phyloP scores from a whole-genome alignment of 192 early-diverging fungal genomes.

The Backusella australiensis region DNA sequence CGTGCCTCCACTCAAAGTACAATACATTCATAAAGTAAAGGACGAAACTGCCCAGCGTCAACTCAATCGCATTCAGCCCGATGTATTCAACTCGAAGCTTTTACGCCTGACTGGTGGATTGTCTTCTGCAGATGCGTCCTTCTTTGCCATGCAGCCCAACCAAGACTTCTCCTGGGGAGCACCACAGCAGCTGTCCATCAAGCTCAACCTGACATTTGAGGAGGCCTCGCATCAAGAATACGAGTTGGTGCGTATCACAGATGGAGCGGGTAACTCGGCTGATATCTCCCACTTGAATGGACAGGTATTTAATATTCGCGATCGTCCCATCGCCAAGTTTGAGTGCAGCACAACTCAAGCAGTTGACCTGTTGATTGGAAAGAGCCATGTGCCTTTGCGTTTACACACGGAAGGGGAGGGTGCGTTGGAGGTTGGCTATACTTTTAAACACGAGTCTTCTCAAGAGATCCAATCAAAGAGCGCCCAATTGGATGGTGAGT shows the following conservation, averaged over 20 bases:
- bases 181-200: slow-evolving; percentile 22
- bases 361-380: slow-evolving; percentile 26
- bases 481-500: neutral
- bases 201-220: slow-evolving; percentile 37
- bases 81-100: slow-evolving; percentile 21
- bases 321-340: slow-evolving; percentile 37
- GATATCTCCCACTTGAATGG: neutral
- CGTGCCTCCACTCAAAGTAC: slow-evolving; percentile 42
- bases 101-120: neutral
- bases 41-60: neutral
- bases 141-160: neutral
- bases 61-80: slow-evolving; percentile 36
- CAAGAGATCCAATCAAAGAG: neutral
- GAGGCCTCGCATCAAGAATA: slow-evolving; percentile 19
- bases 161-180: slow-evolving; percentile 37
- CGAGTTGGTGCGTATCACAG: slow-evolving; percentile 24
- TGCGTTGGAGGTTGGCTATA: slow-evolving; percentile 20
- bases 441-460: neutral
- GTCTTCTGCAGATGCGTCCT: slow-evolving; percentile 6
- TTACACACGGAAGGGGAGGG: slow-evolving; percentile 19
- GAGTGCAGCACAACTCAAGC: slow-evolving; percentile 24
- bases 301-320: slow-evolving; percentile 24
- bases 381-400: slow-evolving; percentile 11
- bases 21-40: slow-evolving; percentile 21
- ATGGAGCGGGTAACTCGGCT: slow-evolving; percentile 35